Conservation (phyloP, 2,329 filamentous ascomycete species). For the Davidsoniella australis region DNA sequence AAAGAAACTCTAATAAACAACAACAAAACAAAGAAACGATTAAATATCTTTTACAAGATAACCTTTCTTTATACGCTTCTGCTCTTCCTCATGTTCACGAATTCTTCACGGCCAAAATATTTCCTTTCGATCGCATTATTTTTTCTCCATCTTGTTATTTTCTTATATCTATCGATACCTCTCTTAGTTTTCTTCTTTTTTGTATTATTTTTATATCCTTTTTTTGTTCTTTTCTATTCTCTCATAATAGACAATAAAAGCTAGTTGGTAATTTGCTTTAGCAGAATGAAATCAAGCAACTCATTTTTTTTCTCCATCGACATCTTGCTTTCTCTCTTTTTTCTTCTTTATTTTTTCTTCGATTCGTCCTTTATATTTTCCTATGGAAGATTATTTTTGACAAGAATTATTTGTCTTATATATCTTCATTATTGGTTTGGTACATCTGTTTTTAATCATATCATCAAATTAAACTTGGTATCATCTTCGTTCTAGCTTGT, state of each 20-base stretch:
- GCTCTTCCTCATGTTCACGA: neutral
- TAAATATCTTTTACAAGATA: neutral
- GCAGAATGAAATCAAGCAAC: no score
- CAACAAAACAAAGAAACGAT: no score
- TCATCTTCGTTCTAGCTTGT: no score
- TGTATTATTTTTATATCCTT: neutral
- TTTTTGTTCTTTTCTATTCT: neutral
- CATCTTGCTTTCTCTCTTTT: neutral
- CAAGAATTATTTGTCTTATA: constrained; percentile 17
- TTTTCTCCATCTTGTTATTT: neutral
- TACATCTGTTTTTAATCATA: constrained; percentile 1
- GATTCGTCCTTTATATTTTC: neutral
- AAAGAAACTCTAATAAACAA: no score
- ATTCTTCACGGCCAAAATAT: neutral
- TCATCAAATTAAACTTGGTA: no score
- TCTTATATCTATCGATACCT: no score
- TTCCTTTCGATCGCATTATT: neutral
- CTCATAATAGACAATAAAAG: no score
- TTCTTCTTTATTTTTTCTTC: neutral
- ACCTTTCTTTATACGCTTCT: neutral
- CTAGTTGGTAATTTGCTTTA: no score
- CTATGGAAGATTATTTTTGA: constrained; percentile 25
- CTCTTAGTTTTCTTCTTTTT: neutral
- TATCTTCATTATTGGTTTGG: constrained; percentile 9
- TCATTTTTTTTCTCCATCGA: neutral